Evolutionary conservation across 1,139 yeast species (phyloP).

Genomic region (Meyerozyma smithsonii): DNA sequence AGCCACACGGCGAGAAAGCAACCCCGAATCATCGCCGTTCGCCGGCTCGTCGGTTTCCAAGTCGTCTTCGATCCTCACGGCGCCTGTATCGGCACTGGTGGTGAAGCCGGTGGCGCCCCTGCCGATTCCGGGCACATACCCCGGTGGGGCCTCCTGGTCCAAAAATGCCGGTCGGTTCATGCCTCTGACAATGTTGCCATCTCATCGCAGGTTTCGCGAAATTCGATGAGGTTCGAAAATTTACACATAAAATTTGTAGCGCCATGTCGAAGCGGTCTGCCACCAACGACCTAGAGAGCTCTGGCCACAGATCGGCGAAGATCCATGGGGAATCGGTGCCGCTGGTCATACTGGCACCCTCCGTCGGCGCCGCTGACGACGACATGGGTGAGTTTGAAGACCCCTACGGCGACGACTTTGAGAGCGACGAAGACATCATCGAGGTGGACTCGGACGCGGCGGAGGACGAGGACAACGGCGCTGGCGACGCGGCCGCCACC

Average conservation of each 20-base stretch:
- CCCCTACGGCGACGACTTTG: constrained; percentile 92
- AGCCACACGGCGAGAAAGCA: background rate
- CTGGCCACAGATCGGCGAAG: constrained; percentile 14
- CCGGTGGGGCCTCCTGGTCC: constrained; percentile 84
- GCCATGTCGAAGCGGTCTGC: background rate
- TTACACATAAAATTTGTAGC: background rate
- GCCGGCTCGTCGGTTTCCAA: constrained; percentile 22
- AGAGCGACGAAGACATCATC: constrained; percentile 86
- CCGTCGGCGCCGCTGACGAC: constrained; percentile 28
- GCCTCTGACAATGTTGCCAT: background rate
- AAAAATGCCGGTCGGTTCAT: constrained; percentile 63
- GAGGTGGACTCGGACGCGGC: constrained; percentile 69
- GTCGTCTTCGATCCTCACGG: constrained; percentile 30
- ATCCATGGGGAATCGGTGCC: constrained; percentile 14
- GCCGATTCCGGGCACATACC: constrained; percentile 89
- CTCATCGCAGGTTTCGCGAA: constrained; percentile 2
- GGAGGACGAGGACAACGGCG: constrained; percentile 49
- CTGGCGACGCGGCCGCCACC: constrained; percentile 16
- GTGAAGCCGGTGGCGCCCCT: constrained; percentile 95
- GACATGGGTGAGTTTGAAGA: constrained; percentile 93
- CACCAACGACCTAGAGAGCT: background rate
- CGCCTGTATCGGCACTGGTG: constrained; percentile 74
- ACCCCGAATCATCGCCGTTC: constrained; percentile 16
- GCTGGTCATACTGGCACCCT: constrained; percentile 10
- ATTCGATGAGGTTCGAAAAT: constrained; percentile 2